Evolutionary conservation across 768 basidiomycete species (phyloP), one percentile per base, ranked within the genome.

Genomic region (Rhizopogon rudus): DNA sequence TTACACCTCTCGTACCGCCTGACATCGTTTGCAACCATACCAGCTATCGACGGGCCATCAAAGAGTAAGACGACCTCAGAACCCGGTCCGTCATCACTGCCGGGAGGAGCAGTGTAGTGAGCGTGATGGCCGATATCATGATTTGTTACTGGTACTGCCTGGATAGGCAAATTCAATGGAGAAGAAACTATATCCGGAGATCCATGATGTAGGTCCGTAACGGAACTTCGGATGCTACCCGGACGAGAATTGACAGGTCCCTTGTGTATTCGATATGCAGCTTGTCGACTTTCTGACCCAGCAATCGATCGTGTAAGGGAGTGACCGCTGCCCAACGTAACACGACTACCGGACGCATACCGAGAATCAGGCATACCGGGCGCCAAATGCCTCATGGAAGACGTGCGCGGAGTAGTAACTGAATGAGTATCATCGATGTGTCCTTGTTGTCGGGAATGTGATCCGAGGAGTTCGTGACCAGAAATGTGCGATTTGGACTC

Each of bases 21-120:
- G 20, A 62, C 49, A 44, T 53, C 55, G 1, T 2, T 12, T 16
- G 53, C 42, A 22, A 63, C 57, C 40, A 63, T 64, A 5, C 65
- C 61, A 42, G 2, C 46, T 43, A 65, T 62, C 29, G 57, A 55
- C 31, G 14, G 29, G 29, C 44, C 52, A 2, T 13, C 3, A 31
- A n/a, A 6, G 12, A 10, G 25, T 6, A 50, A 1, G 12, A 43
- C 41, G 17, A 50, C 48, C 1, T 51, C 48, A 1, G 20, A 3
- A 35, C 58, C 66, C 4, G 60, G 61, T 25, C n/a, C 46, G 20
- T 31, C 45, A 28, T 55, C 40, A 2, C 1, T 37, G 35, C 20
- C 48, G 2, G 63, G 64, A 12, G 9, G 37, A 10, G 61, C 59
- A 40, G 55, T 31, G 5, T 43, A 16, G 7, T 25, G 20, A 16